A percentile compares a stretch with the other conserved stretches of the same genome.
These are phyloP conservation scores for Sarocladium strictum DNA, from an alignment of 2,329 filamentous ascomycete genomes.

Conservation along the genomic window DNA sequence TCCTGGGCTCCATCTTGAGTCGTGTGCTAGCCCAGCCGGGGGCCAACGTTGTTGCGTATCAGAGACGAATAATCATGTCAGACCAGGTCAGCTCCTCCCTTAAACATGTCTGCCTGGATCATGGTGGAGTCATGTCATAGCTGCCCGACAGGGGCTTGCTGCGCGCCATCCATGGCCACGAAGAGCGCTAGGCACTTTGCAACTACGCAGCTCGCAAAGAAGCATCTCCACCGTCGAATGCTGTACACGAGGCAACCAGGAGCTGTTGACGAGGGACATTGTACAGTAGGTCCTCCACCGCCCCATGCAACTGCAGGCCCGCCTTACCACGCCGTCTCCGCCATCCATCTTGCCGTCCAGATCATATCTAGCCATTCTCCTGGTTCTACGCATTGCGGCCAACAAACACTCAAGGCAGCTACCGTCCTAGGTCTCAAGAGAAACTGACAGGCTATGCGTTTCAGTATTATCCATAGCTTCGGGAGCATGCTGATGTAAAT, in stretches of 20 bases:
- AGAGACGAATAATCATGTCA: not conserved
- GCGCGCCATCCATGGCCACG: not conserved
- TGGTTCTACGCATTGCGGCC: no score
- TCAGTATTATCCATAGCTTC: no score
- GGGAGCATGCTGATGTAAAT: no score
- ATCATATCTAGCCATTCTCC: no score
- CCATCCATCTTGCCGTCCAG: no score
- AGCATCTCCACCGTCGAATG: not conserved
- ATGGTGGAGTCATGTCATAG: not conserved
- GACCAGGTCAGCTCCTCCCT: not conserved
- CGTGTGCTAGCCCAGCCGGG: no score
- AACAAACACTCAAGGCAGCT: no score
- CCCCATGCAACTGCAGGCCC: not conserved
- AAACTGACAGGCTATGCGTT: no score
- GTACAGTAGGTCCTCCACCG: not conserved
- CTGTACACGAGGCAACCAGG: not conserved
- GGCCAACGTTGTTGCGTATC: not conserved
- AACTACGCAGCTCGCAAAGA: not conserved
- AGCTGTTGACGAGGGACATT: not conserved
- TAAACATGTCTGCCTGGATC: not conserved
- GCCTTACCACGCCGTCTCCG: not conserved
- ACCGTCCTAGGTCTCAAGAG: no score
- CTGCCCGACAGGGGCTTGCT: not conserved
- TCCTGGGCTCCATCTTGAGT: not conserved
- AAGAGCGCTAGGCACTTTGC: not conserved